Evolutionary conservation across 306 rosid species (phyloP).

Genomic region (Pueraria montana): DNA sequence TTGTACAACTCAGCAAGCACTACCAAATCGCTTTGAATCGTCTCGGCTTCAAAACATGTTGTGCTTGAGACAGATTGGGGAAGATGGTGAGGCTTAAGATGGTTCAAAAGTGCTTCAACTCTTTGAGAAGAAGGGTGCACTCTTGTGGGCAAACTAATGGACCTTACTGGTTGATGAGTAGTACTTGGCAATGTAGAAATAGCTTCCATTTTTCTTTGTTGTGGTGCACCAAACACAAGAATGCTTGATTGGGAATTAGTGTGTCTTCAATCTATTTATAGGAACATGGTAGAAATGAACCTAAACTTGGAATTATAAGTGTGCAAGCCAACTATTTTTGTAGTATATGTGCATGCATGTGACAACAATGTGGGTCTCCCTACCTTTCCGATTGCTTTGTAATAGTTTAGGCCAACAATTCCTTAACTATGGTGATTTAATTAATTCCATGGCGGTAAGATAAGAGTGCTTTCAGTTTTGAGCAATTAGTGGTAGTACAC

Average conservation of each 20-base stretch:
- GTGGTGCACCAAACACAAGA: conserved; percentile 40
- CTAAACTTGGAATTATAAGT: conserved; percentile 13
- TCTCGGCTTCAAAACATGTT: conserved; percentile 39
- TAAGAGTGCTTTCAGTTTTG: background rate
- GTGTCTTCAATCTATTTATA: conserved; percentile 49
- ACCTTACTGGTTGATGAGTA: conserved; percentile 64
- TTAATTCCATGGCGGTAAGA: conserved; percentile 45
- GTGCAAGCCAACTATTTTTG: conserved; percentile 28
- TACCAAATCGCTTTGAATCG: conserved; percentile 57
- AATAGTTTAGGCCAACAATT: conserved; percentile 47
- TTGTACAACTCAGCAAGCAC: conserved; percentile 65
- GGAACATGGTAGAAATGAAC: conserved; percentile 41
- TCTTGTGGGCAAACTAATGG: conserved; percentile 86
- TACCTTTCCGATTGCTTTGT: conserved; percentile 44
- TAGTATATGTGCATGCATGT: conserved; percentile 61
- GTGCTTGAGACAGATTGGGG: conserved; percentile 29
- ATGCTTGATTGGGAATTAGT: conserved; percentile 45
- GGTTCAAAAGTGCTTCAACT: conserved; percentile 62
- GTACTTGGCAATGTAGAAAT: conserved; percentile 3
- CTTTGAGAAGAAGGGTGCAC: conserved; percentile 63
- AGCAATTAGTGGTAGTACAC: conserved; percentile 34
- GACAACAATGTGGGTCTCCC: conserved; percentile 57
- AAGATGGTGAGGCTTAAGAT: conserved; percentile 51
- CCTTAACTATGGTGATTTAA: conserved; percentile 34
- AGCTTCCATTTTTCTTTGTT: conserved; percentile 50